phyloP scores from a whole-genome alignment of 805 yeast species.

The Torulaspora microellipsoides region DNA sequence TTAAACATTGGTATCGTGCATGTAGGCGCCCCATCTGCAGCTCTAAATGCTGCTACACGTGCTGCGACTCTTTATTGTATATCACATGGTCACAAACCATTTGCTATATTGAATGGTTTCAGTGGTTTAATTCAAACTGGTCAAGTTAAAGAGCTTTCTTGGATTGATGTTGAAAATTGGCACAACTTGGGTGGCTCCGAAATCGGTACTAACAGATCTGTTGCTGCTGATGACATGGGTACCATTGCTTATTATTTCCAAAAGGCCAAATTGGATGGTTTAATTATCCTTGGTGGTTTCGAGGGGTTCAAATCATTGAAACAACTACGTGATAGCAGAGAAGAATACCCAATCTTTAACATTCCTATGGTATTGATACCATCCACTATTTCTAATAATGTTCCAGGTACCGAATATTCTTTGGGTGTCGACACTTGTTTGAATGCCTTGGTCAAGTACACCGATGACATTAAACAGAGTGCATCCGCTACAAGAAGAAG shows the following conservation, averaged over 20 bases:
- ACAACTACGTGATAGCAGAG: constrained; percentile 73
- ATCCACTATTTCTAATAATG: constrained; percentile 94
- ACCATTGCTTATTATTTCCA: constrained; percentile 90
- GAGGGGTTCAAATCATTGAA: constrained; percentile 89
- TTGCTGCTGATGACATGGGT: constrained; percentile 83
- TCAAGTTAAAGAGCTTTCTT: constrained; percentile 63
- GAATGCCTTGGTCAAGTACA: constrained; percentile 83
- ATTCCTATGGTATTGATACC: constrained; percentile 94
- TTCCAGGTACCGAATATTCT: constrained; percentile 98
- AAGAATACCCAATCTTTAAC: constrained; percentile 80
- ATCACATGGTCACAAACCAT: constrained; percentile 85
- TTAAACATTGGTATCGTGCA: constrained; percentile 80
- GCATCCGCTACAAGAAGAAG: constrained; percentile 94
- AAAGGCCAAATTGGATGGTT: constrained; percentile 81
- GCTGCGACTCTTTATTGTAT: constrained; percentile 88
- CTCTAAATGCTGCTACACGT: constrained; percentile 85
- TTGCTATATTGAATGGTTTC: constrained; percentile 90
- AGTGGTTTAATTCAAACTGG: constrained; percentile 88
- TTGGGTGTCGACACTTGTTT: constrained; percentile 94
- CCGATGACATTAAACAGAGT: constrained; percentile 91
- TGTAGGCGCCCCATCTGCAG: constrained; percentile 98
- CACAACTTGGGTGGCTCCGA: constrained; percentile 90
- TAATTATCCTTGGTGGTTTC: constrained; percentile 90
- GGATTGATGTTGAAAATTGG: constrained; percentile 90
- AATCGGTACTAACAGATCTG: constrained; percentile 88